These are phyloP conservation scores for Paramecium biaurelia DNA, from an alignment of 73 alveolate genomes.

Conservation along the genomic window DNA sequence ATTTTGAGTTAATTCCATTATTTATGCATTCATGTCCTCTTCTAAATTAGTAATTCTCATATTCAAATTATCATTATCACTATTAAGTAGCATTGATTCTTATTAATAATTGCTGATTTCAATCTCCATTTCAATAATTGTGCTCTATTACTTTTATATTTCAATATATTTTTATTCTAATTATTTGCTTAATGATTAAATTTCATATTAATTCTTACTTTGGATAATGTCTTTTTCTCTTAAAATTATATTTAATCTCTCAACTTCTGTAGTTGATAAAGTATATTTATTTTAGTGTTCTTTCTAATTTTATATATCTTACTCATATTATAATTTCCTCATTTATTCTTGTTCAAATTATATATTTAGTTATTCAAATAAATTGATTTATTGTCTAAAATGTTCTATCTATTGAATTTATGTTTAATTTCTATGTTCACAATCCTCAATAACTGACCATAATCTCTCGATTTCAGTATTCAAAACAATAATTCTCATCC, in stretches of 20 bases:
- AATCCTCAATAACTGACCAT: neutral
- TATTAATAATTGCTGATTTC: neutral
- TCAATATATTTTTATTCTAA: neutral
- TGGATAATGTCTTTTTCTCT: neutral
- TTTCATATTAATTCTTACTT: neutral
- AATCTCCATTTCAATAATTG: neutral
- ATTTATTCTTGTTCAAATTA: neutral
- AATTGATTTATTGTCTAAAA: neutral
- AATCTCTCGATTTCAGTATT: constrained; percentile 32
- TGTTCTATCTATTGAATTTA: neutral
- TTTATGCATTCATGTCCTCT: neutral
- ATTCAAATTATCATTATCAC: neutral
- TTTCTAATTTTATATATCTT: neutral
- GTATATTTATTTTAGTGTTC: neutral
- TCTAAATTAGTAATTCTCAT: neutral
- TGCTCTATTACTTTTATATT: neutral
- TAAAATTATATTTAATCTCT: neutral
- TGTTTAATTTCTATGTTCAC: neutral
- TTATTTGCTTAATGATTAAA: neutral
- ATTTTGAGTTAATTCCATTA: neutral
- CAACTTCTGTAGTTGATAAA: neutral
- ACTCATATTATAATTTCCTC: neutral
- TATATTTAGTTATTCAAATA: neutral
- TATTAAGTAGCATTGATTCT: neutral
- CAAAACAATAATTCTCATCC: neutral